Conservation (phyloP, 2,329 filamentous ascomycete species). For the Talaromyces verruculosus region DNA sequence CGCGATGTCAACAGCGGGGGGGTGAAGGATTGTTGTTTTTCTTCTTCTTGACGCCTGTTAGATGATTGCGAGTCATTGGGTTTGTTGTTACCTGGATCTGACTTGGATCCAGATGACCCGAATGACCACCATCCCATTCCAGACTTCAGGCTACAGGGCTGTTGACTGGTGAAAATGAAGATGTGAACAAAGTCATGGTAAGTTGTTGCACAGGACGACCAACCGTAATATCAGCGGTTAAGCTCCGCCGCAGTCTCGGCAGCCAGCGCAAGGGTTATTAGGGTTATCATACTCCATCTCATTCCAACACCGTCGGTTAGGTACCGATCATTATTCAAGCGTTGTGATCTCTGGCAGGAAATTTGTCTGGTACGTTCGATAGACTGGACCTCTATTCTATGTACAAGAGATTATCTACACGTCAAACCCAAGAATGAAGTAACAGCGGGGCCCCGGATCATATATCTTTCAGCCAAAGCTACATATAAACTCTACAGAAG, state of each 20-base stretch:
- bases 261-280: neutral
- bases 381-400: constrained; percentile 5
- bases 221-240: neutral
- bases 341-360: neutral
- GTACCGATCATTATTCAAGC: neutral
- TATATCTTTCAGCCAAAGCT: neutral
- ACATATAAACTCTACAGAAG: constrained; percentile 12
- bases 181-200: neutral
- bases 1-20: constrained; percentile 17
- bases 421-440: neutral
- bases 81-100: constrained; percentile 23
- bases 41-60: constrained; percentile 25
- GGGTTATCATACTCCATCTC: neutral
- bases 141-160: constrained; percentile 9
- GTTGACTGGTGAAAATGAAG: neutral
- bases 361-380: neutral
- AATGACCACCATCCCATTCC: constrained; percentile 46
- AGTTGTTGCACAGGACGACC: constrained; percentile 2
- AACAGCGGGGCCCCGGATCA: neutral
- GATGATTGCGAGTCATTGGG: constrained; percentile 14
- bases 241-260: neutral
- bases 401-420: neutral
- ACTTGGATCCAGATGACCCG: constrained; percentile 43
- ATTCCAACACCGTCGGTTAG: neutral
- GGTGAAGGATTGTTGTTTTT: constrained; percentile 21